A percentile compares a stretch with the other conserved stretches of the same genome.
phyloP scores from a whole-genome alignment of 805 yeast genomes.

The Scheffersomyces coipomensis region DNA sequence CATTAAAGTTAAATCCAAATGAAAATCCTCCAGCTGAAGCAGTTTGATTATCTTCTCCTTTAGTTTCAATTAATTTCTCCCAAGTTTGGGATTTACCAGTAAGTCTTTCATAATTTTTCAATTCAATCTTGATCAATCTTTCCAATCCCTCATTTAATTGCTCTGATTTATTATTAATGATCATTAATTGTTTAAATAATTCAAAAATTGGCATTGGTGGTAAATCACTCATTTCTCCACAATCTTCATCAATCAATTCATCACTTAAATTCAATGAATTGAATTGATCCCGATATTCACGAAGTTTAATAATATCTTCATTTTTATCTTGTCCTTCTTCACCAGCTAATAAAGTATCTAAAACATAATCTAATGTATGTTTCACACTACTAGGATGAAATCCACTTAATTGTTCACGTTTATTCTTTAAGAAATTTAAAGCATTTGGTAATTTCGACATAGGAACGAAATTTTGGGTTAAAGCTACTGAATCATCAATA shows the following conservation, averaged over 20 bases:
- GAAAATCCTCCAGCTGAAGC: slow-evolving; percentile 17
- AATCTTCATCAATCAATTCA: slow-evolving; percentile 46
- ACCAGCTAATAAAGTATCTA: neutral
- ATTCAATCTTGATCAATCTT: slow-evolving; percentile 32
- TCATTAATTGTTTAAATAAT: slow-evolving; percentile 53
- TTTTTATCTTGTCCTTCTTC: slow-evolving; percentile 6
- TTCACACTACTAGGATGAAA: slow-evolving; percentile 60
- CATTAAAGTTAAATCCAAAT: slow-evolving; percentile 22
- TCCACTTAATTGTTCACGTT: slow-evolving; percentile 74
- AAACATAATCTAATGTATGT: slow-evolving; percentile 22
- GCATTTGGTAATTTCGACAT: slow-evolving; percentile 57
- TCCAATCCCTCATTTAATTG: slow-evolving; percentile 30
- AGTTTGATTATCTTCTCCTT: neutral
- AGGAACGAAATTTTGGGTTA: slow-evolving; percentile 89
- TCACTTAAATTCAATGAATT: slow-evolving; percentile 12
- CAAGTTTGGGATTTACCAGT: slow-evolving; percentile 50
- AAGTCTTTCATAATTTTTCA: slow-evolving; percentile 15
- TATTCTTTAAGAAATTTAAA: slow-evolving; percentile 64
- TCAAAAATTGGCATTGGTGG: slow-evolving; percentile 61
- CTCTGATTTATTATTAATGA: slow-evolving; percentile 32
- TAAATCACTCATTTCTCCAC: slow-evolving; percentile 51
- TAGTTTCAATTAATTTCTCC: slow-evolving; percentile 40
- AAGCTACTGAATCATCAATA: slow-evolving; percentile 75
- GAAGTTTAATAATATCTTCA: slow-evolving; percentile 16
- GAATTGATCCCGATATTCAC: slow-evolving; percentile 24